Conservation (phyloP, 2,329 filamentous ascomycete species). For the Tolypocladium endophyticum region DNA sequence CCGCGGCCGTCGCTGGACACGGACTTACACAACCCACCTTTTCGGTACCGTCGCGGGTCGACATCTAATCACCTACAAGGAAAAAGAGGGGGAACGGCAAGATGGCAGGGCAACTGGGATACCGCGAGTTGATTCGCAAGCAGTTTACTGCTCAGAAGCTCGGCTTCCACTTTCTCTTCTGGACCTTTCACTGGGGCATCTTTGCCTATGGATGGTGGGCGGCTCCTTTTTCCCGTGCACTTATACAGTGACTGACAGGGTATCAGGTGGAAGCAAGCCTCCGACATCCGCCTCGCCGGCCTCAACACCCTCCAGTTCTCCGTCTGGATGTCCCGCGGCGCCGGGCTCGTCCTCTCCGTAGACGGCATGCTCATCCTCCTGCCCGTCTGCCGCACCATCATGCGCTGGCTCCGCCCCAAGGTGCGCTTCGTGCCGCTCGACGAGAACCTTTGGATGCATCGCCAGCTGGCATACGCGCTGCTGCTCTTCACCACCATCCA, state of each 20-base stretch:
- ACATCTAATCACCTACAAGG: constrained; percentile 17
- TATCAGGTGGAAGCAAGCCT: constrained; percentile 65
- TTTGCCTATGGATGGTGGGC: constrained; percentile 74
- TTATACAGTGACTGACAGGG: not conserved
- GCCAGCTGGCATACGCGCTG: constrained; percentile 84
- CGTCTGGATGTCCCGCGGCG: constrained; percentile 93
- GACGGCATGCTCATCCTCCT: constrained; percentile 83
- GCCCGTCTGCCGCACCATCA: constrained; percentile 86
- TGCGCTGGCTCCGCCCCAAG: constrained; percentile 78
- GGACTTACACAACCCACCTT: not conserved
- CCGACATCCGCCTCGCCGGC: constrained; percentile 56
- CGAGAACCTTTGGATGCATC: constrained; percentile 93
- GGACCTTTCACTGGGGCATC: constrained; percentile 65
- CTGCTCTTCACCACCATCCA: constrained; percentile 75
- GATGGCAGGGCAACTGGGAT: constrained; percentile 31
- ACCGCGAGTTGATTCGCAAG: constrained; percentile 39
- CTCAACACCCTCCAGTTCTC: constrained; percentile 79
- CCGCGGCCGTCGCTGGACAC: not conserved
- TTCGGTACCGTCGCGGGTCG: constrained; percentile 40
- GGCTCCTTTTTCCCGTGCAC: not conserved
- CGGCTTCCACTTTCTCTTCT: constrained; percentile 72
- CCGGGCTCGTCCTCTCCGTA: constrained; percentile 73
- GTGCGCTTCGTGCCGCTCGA: constrained; percentile 84
- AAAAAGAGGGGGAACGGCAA: constrained; percentile 7
- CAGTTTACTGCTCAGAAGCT: constrained; percentile 64